These are phyloP conservation scores for Verticillium albo-atrum DNA, from an alignment of 2,329 filamentous ascomycete species.

Conservation along the genomic window DNA sequence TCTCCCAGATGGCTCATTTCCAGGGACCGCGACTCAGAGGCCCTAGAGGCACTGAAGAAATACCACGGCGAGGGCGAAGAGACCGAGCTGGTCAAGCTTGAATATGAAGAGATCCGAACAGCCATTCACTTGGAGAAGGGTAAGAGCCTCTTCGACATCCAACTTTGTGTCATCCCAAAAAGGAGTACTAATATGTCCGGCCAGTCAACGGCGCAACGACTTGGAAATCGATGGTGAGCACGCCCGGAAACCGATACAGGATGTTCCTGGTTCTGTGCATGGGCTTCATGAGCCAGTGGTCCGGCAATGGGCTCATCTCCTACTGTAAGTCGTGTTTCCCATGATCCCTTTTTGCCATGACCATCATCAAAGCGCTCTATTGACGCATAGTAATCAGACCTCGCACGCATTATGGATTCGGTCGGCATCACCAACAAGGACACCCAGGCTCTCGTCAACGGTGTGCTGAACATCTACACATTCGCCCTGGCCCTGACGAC, in stretches of 20 bases:
- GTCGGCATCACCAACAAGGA: constrained; percentile 22
- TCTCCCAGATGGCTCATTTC: constrained; percentile 30
- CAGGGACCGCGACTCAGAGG: constrained; percentile 43
- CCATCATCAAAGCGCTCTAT: neutral
- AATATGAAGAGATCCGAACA: constrained; percentile 46
- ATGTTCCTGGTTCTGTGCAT: constrained; percentile 37
- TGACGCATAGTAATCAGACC: too few relatives aligned
- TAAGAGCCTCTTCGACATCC: constrained; percentile 10
- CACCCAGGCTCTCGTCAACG: constrained; percentile 22
- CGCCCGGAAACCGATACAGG: constrained; percentile 31
- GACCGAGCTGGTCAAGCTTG: constrained; percentile 41
- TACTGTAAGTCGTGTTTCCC: constrained; percentile 13
- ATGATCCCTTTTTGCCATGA: constrained; percentile 10
- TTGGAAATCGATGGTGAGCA: constrained; percentile 28
- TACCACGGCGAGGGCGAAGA: constrained; percentile 49
- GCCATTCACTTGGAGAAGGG: constrained; percentile 34
- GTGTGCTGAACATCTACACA: constrained; percentile 17
- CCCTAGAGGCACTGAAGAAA: constrained; percentile 43
- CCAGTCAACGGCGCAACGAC: constrained; percentile 19
- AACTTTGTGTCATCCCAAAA: too few relatives aligned
- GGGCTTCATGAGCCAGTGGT: constrained; percentile 37
- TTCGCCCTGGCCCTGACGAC: constrained; percentile 21
- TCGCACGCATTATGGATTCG: constrained; percentile 23
- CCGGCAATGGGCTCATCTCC: constrained; percentile 21
- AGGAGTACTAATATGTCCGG: constrained; percentile 17